A percentile compares a stretch with the other conserved stretches of the same genome.
phyloP scores from a whole-genome alignment of 2,329 filamentous ascomycete species.

The Lecanicillium sp. region DNA sequence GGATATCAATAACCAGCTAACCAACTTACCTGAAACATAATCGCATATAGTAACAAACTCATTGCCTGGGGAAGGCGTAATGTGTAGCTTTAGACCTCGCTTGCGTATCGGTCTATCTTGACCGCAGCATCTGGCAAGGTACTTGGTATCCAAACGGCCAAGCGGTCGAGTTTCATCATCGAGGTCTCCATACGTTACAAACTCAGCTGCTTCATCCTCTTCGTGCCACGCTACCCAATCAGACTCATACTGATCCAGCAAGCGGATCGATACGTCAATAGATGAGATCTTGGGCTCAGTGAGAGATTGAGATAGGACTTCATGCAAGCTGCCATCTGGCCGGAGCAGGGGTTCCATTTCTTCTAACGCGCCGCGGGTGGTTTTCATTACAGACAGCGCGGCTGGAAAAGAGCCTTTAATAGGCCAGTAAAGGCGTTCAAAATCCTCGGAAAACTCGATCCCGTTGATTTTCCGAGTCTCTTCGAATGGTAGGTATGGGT shows the following conservation, averaged over 20 bases:
- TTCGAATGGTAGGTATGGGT: neutral
- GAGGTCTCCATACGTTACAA: slow-evolving; percentile 13
- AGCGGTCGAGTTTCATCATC: slow-evolving; percentile 13
- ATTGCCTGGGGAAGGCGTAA: slow-evolving; percentile 14
- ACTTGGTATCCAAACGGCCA: slow-evolving; percentile 15
- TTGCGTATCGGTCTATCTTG: slow-evolving; percentile 15
- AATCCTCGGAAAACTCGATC: neutral
- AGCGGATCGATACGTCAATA: slow-evolving; percentile 12
- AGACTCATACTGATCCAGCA: slow-evolving; percentile 16
- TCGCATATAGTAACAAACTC: slow-evolving; percentile 18
- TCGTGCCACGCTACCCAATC: slow-evolving; percentile 16
- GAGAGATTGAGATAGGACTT: slow-evolving; percentile 15
- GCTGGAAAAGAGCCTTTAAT: neutral
- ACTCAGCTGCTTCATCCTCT: slow-evolving; percentile 12
- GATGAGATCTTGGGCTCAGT: slow-evolving; percentile 20
- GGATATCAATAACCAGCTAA: no score
- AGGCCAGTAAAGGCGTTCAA: slow-evolving; percentile 1
- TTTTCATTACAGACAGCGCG: neutral
- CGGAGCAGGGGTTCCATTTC: neutral
- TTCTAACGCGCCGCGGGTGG: neutral
- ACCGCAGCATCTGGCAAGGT: slow-evolving; percentile 17
- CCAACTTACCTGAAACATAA: slow-evolving; percentile 8
- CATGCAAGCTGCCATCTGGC: slow-evolving; percentile 15
- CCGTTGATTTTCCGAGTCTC: neutral
- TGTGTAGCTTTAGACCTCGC: slow-evolving; percentile 13